These are phyloP conservation scores for Arabidopsis hybrid DNA, from an alignment of 441 rosid species.

Conservation along the genomic window DNA sequence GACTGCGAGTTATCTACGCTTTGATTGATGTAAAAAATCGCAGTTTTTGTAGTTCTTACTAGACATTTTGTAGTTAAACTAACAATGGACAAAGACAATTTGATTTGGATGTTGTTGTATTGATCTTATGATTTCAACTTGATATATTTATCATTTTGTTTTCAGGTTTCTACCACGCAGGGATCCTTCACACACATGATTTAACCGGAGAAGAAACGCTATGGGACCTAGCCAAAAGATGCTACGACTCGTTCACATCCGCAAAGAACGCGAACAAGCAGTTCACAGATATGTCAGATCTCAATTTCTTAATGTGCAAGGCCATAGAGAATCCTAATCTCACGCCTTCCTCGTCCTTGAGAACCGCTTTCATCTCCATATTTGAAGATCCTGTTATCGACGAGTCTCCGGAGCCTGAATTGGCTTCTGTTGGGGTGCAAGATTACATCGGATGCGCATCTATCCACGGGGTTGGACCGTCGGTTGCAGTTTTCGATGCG, in stretches of 20 bases:
- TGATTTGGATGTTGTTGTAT: not conserved
- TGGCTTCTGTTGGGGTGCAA: conserved; percentile 51
- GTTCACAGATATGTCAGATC: conserved; percentile 80
- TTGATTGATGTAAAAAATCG: not conserved
- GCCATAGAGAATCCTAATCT: conserved; percentile 84
- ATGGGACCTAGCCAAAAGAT: conserved; percentile 79
- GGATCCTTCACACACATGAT: conserved; percentile 74
- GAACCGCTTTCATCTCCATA: conserved; percentile 76
- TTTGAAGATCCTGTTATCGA: conserved; percentile 75
- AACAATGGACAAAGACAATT: not conserved
- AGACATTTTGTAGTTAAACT: not conserved
- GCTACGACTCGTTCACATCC: conserved; percentile 50
- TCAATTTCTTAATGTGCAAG: conserved; percentile 83
- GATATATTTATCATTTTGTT: not conserved
- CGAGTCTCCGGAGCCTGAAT: conserved; percentile 40
- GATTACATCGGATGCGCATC: conserved; percentile 84
- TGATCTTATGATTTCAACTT: not conserved
- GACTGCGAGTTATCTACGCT: not conserved
- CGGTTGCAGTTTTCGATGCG: conserved; percentile 75
- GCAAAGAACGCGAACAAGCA: conserved; percentile 79
- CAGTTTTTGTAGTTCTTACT: not conserved
- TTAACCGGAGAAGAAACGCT: conserved; percentile 55
- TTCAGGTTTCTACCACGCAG: conserved; percentile 88
- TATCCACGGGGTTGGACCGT: conserved; percentile 82
- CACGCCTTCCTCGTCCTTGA: conserved; percentile 68